Conservation (phyloP, 768 basidiomycete genomes). For the Crassisporium funariophilum region DNA sequence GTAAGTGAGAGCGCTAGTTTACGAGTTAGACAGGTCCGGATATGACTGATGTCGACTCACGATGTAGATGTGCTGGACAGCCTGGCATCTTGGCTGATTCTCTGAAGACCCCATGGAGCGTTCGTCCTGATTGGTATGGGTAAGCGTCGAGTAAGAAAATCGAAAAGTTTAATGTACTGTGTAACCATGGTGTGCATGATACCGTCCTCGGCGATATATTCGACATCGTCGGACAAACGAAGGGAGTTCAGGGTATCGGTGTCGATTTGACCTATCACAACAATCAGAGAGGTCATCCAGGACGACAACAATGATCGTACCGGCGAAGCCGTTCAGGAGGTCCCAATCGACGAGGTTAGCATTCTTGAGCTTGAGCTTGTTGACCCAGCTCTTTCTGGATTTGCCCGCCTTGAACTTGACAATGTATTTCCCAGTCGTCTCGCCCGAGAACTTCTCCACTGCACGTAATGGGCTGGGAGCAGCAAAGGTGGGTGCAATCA, state of each 20-base stretch:
- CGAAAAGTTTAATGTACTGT: no score
- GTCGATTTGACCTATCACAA: slow-evolving; percentile 20
- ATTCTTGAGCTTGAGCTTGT: slow-evolving; percentile 1
- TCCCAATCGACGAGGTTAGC: slow-evolving; percentile 18
- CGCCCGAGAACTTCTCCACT: slow-evolving; percentile 13
- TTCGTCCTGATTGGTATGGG: no score
- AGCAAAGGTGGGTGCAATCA: slow-evolving; percentile 4
- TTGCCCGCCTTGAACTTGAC: slow-evolving; percentile 21
- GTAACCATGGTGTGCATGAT: slow-evolving; percentile 24
- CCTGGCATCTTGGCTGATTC: slow-evolving; percentile 24
- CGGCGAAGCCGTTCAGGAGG: slow-evolving; percentile 22
- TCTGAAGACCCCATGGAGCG: slow-evolving; percentile 37
- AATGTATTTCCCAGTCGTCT: slow-evolving; percentile 19
- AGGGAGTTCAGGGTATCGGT: slow-evolving; percentile 20
- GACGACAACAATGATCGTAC: slow-evolving; percentile 8
- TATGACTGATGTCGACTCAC: neutral
- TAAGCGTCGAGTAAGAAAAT: no score
- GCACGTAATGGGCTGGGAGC: slow-evolving; percentile 4
- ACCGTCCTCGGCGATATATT: slow-evolving; percentile 28
- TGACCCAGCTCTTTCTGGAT: slow-evolving; percentile 7
- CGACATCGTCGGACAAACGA: slow-evolving; percentile 24
- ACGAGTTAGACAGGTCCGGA: no score
- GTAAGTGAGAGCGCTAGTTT: slow-evolving; percentile 19
- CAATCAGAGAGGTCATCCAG: neutral
- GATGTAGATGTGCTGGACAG: slow-evolving; percentile 16